Base-by-base conservation (phyloP, 163 green algal genomes). In the Scenedesmus sp. region DNA sequence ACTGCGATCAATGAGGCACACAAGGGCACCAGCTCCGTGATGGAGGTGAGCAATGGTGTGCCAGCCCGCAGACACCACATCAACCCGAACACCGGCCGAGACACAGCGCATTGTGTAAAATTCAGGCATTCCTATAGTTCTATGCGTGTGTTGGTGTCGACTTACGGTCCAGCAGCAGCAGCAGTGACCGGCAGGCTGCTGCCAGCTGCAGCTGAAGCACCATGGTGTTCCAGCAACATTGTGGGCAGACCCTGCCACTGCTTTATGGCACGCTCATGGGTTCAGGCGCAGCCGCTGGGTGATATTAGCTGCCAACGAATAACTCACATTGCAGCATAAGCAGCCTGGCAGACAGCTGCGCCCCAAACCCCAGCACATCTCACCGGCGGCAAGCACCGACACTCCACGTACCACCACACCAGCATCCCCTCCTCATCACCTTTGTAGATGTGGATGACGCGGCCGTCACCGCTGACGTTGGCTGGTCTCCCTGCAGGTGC, bases 401-500 rank as follows among this genome's bases (percentile, higher is more conserved):
- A n/a, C n/a, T n/a, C n/a, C n/a, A n/a, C n/a, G n/a, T n/a, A n/a
- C n/a, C n/a, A n/a, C n/a, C n/a, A n/a, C n/a, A n/a, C n/a, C n/a
- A n/a, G n/a, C n/a, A n/a, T n/a, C n/a, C n/a, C n/a, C n/a, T n/a
- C n/a, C n/a, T n/a, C n/a, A n/a, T n/a, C n/a, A n/a, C n/a, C n/a
- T n/a, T n/a, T n/a, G n/a, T n/a, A n/a, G n/a, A n/a, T n/a, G n/a
- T n/a, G n/a, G n/a, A n/a, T n/a, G n/a, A n/a, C n/a, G n/a, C n/a
- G n/a, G n/a, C n/a, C n/a, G n/a, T n/a, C n/a, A n/a, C n/a, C n/a
- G n/a, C n/a, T n/a, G n/a, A n/a, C n/a, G n/a, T n/a, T n/a, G n/a
- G n/a, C n/a, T n/a, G n/a, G n/a, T n/a, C 24, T 72, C 30, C 81
- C 42, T 44, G 30, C 81, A 98, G 95, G 94, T 98, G 18, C 97